Evolutionary conservation across 2,329 filamentous ascomycete species (phyloP), one percentile per base, ranked within the genome.

Genomic region (Alternaria postmessia): DNA sequence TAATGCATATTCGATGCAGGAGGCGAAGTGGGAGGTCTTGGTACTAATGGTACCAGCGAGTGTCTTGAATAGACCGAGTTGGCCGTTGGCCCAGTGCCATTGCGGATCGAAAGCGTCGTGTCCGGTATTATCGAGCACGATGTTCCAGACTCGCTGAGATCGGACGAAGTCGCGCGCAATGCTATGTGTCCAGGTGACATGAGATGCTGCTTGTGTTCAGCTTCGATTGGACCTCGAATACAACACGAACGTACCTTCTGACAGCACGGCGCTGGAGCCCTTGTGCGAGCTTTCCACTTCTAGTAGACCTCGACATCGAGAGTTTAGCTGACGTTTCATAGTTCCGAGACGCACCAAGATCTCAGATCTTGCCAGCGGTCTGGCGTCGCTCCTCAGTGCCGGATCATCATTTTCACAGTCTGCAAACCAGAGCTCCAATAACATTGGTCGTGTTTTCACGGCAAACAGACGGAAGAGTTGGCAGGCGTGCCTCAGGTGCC

Each of bases 151-250:
- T 36, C 32, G 12, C 14, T 36, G 32, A 7, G 32, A 14, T 36
- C 12, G 43, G 6, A 65, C 9, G 47, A 63, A 70, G 32, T 70
- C 62, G n/a, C 54, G 46, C 2, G 58, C 67, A 12, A 58, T 67
- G 6, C 62, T 54, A 43, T 70, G 64, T 8, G 66, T 32, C 38
- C 62, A 65, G 5, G 28, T 22, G 6, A 68, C 54, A 6, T n/a
- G 22, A 28, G 41, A 30, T 3, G 26, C 55, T 43, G 7, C 6
- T 32, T 2, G 14, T 28, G 8, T 16, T 46, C 8, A 52, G 22
- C 14, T 26, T 38, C 24, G 2, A 22, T 14, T 14, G 0, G 22
- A 30, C 22, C 5, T n/a, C 18, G 18, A 1, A 26, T 12, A 28
- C 1, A 9, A 36, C 1, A 3, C 5, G 7, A 14, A 2, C 18